Evolutionary conservation across 2,329 filamentous ascomycete species (phyloP).

Genomic region (Fusarium nodosum): DNA sequence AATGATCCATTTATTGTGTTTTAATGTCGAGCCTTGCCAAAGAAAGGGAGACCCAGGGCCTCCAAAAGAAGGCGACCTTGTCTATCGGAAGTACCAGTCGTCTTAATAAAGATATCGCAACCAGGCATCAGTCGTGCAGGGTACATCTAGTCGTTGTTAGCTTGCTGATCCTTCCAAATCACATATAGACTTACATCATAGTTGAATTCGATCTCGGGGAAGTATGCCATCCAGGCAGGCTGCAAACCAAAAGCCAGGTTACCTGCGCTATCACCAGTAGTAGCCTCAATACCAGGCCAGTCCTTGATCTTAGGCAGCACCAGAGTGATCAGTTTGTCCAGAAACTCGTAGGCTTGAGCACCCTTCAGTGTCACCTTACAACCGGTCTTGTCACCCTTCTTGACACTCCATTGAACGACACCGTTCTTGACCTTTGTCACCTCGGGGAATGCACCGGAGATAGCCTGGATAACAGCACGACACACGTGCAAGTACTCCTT

Average conservation of each 20-base stretch:
- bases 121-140: slow-evolving; percentile 83
- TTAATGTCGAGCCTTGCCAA: slow-evolving; percentile 74
- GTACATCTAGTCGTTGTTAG: slow-evolving; percentile 63
- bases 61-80: slow-evolving; percentile 80
- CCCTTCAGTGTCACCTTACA: slow-evolving; percentile 83
- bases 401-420: slow-evolving; percentile 81
- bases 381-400: slow-evolving; percentile 77
- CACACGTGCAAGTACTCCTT: slow-evolving; percentile 84
- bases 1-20: slow-evolving; percentile 15
- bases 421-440: slow-evolving; percentile 78
- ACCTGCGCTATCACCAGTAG: slow-evolving; percentile 86
- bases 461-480: slow-evolving; percentile 85
- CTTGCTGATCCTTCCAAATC: neutral
- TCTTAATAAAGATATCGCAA: slow-evolving; percentile 85
- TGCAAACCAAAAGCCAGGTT: slow-evolving; percentile 88
- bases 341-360: slow-evolving; percentile 87
- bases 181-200: slow-evolving; percentile 79
- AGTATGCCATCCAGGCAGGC: slow-evolving; percentile 81
- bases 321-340: slow-evolving; percentile 90
- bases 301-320: slow-evolving; percentile 97
- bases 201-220: slow-evolving; percentile 95
- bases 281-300: slow-evolving; percentile 77
- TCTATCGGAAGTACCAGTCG: slow-evolving; percentile 84
- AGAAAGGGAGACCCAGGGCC: slow-evolving; percentile 73
- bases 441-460: slow-evolving; percentile 80